These are phyloP conservation scores for Trypanosoma vivax DNA, from an alignment of 208 protist genomes.

Conservation along the genomic window DNA sequence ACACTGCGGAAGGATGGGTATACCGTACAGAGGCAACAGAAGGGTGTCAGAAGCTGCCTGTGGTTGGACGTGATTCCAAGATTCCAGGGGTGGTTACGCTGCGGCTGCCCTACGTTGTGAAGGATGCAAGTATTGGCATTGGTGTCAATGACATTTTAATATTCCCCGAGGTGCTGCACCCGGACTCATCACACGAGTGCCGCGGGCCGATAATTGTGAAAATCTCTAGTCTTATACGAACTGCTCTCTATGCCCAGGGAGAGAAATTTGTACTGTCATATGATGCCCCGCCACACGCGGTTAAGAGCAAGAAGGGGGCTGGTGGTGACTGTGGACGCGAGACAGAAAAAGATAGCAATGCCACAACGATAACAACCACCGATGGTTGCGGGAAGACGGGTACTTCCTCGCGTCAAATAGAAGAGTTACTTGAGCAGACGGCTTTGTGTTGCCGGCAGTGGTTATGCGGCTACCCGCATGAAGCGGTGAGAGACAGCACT, in stretches of 20 bases:
- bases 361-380: too few species aligned
- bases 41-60: slow-evolving; percentile 22
- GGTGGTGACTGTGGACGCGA: neutral
- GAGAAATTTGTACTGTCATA: slow-evolving; percentile 12
- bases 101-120: slow-evolving; percentile 57
- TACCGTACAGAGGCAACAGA: slow-evolving; percentile 27
- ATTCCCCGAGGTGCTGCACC: slow-evolving; percentile 24
- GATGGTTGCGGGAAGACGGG: too few species aligned
- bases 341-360: neutral
- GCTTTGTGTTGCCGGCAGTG: slow-evolving; percentile 26
- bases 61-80: slow-evolving; percentile 24
- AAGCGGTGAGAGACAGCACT: slow-evolving; percentile 15
- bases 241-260: slow-evolving; percentile 11
- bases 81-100: slow-evolving; percentile 49
- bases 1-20: slow-evolving; percentile 34
- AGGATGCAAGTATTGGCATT: slow-evolving; percentile 44
- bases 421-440: slow-evolving; percentile 21
- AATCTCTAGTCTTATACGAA: slow-evolving; percentile 15
- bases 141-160: slow-evolving; percentile 51
- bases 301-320: neutral
- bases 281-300: neutral
- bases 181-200: neutral
- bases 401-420: neutral
- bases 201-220: slow-evolving; percentile 5
- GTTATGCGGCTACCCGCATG: slow-evolving; percentile 19